Conservation (phyloP, 352 stramenopile species). For the Pilasporangium apinafurcum region DNA sequence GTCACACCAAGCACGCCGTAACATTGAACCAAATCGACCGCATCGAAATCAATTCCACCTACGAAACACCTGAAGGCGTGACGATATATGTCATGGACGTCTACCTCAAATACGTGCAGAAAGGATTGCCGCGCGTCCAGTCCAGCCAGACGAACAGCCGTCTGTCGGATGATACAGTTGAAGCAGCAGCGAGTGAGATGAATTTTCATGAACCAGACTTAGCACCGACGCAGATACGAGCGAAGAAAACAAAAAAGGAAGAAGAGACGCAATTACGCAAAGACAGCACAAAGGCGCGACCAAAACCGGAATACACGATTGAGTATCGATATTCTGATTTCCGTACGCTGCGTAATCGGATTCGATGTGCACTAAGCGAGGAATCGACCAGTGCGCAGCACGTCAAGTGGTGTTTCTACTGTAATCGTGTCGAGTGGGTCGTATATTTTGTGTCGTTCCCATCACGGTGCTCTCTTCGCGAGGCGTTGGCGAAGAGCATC, state of each 20-base stretch:
- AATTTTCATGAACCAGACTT: too few relatives aligned
- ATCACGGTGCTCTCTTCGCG: constrained; percentile 20
- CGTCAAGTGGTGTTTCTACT: constrained; percentile 54
- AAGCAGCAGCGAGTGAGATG: too few relatives aligned
- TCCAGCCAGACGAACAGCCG: too few relatives aligned
- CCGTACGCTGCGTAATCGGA: constrained; percentile 23
- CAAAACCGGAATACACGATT: constrained; percentile 24
- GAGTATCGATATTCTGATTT: constrained; percentile 53
- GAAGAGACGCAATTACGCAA: not conserved
- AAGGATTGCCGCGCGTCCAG: constrained; percentile 29
- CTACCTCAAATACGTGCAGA: constrained; percentile 29
- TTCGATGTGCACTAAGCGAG: constrained; percentile 17
- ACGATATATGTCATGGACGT: constrained; percentile 53
- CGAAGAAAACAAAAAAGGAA: not conserved
- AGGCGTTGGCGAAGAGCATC: constrained; percentile 9
- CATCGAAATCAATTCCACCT: constrained; percentile 31
- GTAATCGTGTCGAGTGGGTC: constrained; percentile 32
- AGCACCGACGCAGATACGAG: not conserved
- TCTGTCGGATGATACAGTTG: too few relatives aligned
- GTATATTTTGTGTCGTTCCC: constrained; percentile 32
- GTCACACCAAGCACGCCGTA: constrained; percentile 36
- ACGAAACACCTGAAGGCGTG: constrained; percentile 26
- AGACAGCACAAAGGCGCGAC: constrained; percentile 6
- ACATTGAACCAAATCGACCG: constrained; percentile 54
- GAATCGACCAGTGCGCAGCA: constrained; percentile 22